Conservation (phyloP, 768 basidiomycete species). For the Glaciozyma martinii region DNA sequence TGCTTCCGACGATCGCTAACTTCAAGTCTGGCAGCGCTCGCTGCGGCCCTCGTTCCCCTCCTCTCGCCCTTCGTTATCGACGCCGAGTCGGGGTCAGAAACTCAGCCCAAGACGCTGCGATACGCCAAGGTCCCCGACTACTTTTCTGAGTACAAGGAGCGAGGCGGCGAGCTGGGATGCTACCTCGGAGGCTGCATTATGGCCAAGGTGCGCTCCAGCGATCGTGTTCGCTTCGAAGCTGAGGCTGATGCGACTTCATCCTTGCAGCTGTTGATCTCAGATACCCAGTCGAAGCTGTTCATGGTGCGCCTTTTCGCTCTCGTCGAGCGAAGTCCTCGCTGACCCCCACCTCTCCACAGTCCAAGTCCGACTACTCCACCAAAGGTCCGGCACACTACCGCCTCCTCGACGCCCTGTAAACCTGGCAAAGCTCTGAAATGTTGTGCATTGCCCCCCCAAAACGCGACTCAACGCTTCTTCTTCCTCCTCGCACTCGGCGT, state of each 20-base stretch:
- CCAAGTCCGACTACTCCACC: constrained; percentile 21
- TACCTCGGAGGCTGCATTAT: constrained; percentile 32
- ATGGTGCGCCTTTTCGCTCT: constrained; percentile 7
- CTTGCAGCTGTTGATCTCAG: constrained; percentile 20
- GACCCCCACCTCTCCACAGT: neutral
- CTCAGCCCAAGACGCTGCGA: constrained; percentile 51
- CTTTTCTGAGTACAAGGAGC: constrained; percentile 59
- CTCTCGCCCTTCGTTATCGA: constrained; percentile 18
- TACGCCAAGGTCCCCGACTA: constrained; percentile 69
- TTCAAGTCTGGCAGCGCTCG: constrained; percentile 10
- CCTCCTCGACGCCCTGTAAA: constrained; percentile 2
- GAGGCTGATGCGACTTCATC: neutral
- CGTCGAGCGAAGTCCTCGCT: neutral
- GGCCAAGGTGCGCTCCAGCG: constrained; percentile 27
- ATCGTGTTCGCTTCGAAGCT: neutral
- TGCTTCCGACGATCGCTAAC: neutral
- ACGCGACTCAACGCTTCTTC: neutral
- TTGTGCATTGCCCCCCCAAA: neutral
- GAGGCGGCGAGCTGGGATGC: constrained; percentile 23
- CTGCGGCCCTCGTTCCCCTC: constrained; percentile 17
- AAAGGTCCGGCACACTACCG: constrained; percentile 21
- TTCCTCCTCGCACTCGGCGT: neutral
- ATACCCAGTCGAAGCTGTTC: constrained; percentile 25
- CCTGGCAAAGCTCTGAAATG: neutral
- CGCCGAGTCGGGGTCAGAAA: constrained; percentile 43